Base-by-base conservation (phyloP, 768 basidiomycete species). In the Leucogyrophana mollusca region DNA sequence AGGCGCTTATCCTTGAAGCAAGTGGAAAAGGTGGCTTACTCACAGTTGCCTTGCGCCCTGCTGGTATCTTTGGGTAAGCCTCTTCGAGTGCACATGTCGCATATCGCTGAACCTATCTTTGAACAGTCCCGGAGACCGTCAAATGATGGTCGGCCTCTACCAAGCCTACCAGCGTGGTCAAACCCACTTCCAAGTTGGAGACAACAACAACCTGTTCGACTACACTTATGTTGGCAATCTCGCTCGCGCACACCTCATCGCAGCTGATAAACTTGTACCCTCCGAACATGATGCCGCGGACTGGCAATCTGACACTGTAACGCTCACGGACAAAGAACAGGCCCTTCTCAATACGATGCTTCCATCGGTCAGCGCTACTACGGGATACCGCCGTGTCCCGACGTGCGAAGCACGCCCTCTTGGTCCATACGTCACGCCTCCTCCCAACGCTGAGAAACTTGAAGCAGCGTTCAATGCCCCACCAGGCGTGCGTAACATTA, bases 191-290 rank as follows among this genome's bases (percentile, higher is more conserved):
- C 94, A 97, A 66, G 83, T 99, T 53, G 96, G 96, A 30, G 76
- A 87, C 69, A 96, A 97, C 68, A 83, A 78, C 52, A 98, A 98
- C 63, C 68, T 98, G 3, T 93, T 90, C 58, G 96, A 98, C 67
- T 94, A 88, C 82, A 96, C 94, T 4, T 97, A 97, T 60, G 92
- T 98, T 56, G 92, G 84, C 44, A 99, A 99, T 64, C 85, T 95
- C 50, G 95, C 94, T 1, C 80, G 87, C 57, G 94, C 94, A 3
- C 96, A 99, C 63, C 71, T 99, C 11, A 80, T 98, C 42, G 96
- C 96, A 9, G 87, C 90, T 17, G 94, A 97, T 73, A 89, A 83
- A 60, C 81, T 99, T 34, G 74, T 73, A 40, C 69, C 74, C 10
- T 58, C 59, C 33, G 37, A 57, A 3, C 39, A 53, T 4, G 69